These are phyloP conservation scores for Neurospora sp. DNA, from an alignment of 495 filamentous ascomycete species.

Conservation along the genomic window DNA sequence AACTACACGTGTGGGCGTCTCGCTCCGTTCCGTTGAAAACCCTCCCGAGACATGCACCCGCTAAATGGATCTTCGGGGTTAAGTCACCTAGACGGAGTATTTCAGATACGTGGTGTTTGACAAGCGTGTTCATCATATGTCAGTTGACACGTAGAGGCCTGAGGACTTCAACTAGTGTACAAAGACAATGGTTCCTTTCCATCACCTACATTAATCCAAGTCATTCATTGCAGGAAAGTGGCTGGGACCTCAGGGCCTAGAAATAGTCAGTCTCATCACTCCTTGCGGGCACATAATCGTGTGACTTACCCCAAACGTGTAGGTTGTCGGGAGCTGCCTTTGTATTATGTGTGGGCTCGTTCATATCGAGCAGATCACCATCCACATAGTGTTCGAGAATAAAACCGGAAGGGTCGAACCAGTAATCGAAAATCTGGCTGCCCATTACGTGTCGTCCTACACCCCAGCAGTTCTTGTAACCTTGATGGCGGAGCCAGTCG, in stretches of 20 bases:
- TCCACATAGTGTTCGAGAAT: conserved; percentile 62
- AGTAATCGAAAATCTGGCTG: conserved; percentile 61
- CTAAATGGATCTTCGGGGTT: neutral
- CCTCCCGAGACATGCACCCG: neutral
- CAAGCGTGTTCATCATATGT: neutral
- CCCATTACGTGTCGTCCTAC: conserved; percentile 60
- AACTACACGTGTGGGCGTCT: neutral
- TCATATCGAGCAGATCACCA: conserved; percentile 55
- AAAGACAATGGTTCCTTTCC: neutral
- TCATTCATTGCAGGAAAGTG: conserved; percentile 6
- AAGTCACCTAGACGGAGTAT: neutral
- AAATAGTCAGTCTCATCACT: neutral
- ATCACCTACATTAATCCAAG: neutral
- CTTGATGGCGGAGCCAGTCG: conserved; percentile 54
- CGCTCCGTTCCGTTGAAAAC: neutral
- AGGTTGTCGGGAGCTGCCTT: conserved; percentile 33
- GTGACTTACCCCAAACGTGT: conserved; percentile 38
- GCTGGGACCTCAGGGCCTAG: conserved; percentile 8
- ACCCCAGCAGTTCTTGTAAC: conserved; percentile 62
- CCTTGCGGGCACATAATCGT: neutral
- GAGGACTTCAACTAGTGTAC: neutral
- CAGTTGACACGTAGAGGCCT: neutral
- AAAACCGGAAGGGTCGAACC: conserved; percentile 54
- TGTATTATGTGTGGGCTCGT: conserved; percentile 40
- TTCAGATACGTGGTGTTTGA: neutral